phyloP scores from a whole-genome alignment of 768 basidiomycete species.

The Rhizopogon vulgaris region DNA sequence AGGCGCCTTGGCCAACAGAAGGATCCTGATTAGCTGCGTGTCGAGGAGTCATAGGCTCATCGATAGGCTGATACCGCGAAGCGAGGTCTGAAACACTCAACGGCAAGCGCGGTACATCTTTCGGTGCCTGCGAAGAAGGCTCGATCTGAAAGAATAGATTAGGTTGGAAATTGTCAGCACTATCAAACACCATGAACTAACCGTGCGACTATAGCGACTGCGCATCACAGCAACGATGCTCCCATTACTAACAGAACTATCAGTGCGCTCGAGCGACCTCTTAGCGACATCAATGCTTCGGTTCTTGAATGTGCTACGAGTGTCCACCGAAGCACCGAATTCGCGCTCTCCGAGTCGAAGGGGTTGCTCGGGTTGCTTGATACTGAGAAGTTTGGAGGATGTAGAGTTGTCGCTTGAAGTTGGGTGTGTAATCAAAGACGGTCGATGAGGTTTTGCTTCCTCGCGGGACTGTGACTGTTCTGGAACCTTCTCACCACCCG shows the following conservation, averaged over 20 bases:
- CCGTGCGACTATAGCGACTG: conserved; percentile 52
- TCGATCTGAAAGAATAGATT: conserved; percentile 33
- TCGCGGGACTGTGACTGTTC: background rate
- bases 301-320: conserved; percentile 15
- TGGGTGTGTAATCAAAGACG: conserved; percentile 15
- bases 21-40: conserved; percentile 19
- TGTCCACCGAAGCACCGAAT: conserved; percentile 24
- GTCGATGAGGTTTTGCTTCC: conserved; percentile 13
- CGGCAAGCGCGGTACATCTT: conserved; percentile 58
- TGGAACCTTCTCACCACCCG: background rate
- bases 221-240: conserved; percentile 68
- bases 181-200: conserved; percentile 27
- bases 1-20: conserved; percentile 9
- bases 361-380: conserved; percentile 13
- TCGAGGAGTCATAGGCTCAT: conserved; percentile 38
- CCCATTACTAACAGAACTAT: conserved; percentile 47
- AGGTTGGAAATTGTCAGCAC: background rate
- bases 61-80: conserved; percentile 48
- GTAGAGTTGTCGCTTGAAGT: conserved; percentile 11
- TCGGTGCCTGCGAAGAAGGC: conserved; percentile 46
- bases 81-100: conserved; percentile 61
- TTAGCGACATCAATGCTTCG: conserved; percentile 27
- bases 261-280: conserved; percentile 39
- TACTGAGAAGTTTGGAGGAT: conserved; percentile 9
- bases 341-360: conserved; percentile 22